phyloP scores from a whole-genome alignment of 2,329 filamentous ascomycete species.

The Lachnellula hyalina region DNA sequence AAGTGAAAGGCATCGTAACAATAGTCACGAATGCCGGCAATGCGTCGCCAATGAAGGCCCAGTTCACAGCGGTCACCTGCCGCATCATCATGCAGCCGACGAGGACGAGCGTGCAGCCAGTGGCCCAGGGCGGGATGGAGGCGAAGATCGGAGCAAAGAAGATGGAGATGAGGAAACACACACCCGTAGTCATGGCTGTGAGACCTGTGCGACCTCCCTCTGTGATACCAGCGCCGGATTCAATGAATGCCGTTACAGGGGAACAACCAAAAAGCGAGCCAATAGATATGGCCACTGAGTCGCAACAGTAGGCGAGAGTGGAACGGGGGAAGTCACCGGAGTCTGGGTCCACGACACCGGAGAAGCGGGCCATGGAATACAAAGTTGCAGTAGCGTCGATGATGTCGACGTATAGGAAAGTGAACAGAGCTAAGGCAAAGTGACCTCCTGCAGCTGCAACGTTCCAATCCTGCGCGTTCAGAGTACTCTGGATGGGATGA shows the following conservation, averaged over 20 bases:
- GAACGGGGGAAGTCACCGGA: slow-evolving; percentile 83
- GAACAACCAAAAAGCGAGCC: slow-evolving; percentile 64
- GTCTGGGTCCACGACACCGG: slow-evolving; percentile 55
- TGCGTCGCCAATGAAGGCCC: slow-evolving; percentile 70
- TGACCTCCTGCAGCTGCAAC: slow-evolving; percentile 46
- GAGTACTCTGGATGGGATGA: slow-evolving; percentile 60
- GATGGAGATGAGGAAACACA: slow-evolving; percentile 66
- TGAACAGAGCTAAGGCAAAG: slow-evolving; percentile 67
- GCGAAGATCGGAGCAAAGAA: slow-evolving; percentile 76
- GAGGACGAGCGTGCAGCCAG: slow-evolving; percentile 66
- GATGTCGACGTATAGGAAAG: slow-evolving; percentile 75
- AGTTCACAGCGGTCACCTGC: slow-evolving; percentile 69
- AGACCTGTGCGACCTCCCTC: slow-evolving; percentile 70
- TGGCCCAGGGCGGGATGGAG: slow-evolving; percentile 73
- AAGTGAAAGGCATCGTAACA: slow-evolving; percentile 71
- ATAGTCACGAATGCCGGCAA: slow-evolving; percentile 72
- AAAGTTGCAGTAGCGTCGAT: slow-evolving; percentile 73
- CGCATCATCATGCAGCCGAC: slow-evolving; percentile 75
- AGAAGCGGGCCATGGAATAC: slow-evolving; percentile 78
- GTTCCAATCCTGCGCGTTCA: slow-evolving; percentile 63
- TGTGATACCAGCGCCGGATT: slow-evolving; percentile 69
- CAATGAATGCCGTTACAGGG: slow-evolving; percentile 70
- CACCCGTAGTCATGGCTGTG: slow-evolving; percentile 62
- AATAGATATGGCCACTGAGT: slow-evolving; percentile 66
- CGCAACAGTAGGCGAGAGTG: slow-evolving; percentile 70